Percentiles rank a stretch among this genome's conserved stretches.
Evolutionary conservation across 2,329 filamentous ascomycete genomes (phyloP).

Genomic region (Tolypocladium nubicola): DNA sequence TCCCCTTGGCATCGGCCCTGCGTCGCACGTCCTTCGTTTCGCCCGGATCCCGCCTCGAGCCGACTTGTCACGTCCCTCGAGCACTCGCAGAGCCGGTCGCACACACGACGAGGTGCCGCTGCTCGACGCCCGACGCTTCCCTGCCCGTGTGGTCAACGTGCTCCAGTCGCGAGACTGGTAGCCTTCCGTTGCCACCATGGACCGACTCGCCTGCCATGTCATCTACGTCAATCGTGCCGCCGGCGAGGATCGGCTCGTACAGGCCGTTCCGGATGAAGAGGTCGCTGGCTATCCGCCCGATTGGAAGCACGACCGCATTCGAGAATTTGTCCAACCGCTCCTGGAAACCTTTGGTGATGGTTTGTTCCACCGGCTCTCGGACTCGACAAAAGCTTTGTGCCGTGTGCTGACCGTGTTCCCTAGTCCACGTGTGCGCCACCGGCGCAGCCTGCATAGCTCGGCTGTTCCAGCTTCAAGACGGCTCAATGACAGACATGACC

Average conservation of each 20-base stretch:
- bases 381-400: neutral
- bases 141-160: conserved; percentile 38
- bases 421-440: conserved; percentile 45
- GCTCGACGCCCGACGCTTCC: conserved; percentile 3
- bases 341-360: conserved; percentile 45
- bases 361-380: conserved; percentile 15
- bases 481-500: conserved; percentile 38
- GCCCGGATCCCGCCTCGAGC: neutral
- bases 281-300: conserved; percentile 10
- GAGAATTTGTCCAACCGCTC: conserved; percentile 36
- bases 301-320: conserved; percentile 28
- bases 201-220: conserved; percentile 45
- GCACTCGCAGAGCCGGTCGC: neutral
- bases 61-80: neutral
- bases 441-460: conserved; percentile 43
- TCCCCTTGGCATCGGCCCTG: neutral
- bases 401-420: conserved; percentile 9
- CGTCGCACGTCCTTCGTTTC: neutral
- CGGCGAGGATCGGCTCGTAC: conserved; percentile 33
- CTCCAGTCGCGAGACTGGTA: conserved; percentile 52
- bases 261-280: conserved; percentile 10
- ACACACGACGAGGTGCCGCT: neutral
- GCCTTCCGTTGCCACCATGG: conserved; percentile 46
- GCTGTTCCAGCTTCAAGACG: conserved; percentile 42
- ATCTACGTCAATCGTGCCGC: conserved; percentile 49